Percentiles rank a stretch among this genome's conserved stretches.
Conservation (phyloP, 2,329 filamentous ascomycete species). For the Aspergillus hiratsukae region DNA sequence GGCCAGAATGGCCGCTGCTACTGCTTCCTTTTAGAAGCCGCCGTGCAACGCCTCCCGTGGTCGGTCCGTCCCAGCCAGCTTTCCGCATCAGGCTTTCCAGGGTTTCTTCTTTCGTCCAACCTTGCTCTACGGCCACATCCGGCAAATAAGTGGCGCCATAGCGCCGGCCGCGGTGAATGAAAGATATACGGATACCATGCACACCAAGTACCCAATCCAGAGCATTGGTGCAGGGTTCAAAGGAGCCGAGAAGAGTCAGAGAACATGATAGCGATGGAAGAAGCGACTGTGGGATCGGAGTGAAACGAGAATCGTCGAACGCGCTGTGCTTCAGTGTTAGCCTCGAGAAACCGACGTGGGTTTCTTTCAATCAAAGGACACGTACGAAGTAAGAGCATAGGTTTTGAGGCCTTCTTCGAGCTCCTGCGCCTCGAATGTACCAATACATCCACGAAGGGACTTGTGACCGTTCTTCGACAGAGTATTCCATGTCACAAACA, state of each 20-base stretch:
- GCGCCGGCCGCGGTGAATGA: conserved; percentile 66
- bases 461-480: conserved; percentile 58
- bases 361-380: conserved; percentile 12
- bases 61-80: conserved; percentile 76
- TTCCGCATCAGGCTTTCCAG: conserved; percentile 88
- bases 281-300: conserved; percentile 51
- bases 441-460: conserved; percentile 86
- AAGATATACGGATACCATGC: conserved; percentile 84
- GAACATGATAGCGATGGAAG: conserved; percentile 48
- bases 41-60: conserved; percentile 28
- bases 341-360: neutral
- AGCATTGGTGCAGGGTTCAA: conserved; percentile 67
- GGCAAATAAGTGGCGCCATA: conserved; percentile 89
- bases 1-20: conserved; percentile 12
- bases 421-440: conserved; percentile 78
- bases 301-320: conserved; percentile 60
- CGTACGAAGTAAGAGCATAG: conserved; percentile 76
- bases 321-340: conserved; percentile 42
- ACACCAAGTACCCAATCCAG: conserved; percentile 83
- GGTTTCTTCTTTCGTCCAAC: conserved; percentile 91
- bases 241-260: conserved; percentile 80
- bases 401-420: conserved; percentile 68
- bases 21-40: conserved; percentile 41
- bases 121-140: conserved; percentile 86
- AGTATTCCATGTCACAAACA: conserved; percentile 95